phyloP scores from a whole-genome alignment of 805 yeast species.

The Candida berthetii region DNA sequence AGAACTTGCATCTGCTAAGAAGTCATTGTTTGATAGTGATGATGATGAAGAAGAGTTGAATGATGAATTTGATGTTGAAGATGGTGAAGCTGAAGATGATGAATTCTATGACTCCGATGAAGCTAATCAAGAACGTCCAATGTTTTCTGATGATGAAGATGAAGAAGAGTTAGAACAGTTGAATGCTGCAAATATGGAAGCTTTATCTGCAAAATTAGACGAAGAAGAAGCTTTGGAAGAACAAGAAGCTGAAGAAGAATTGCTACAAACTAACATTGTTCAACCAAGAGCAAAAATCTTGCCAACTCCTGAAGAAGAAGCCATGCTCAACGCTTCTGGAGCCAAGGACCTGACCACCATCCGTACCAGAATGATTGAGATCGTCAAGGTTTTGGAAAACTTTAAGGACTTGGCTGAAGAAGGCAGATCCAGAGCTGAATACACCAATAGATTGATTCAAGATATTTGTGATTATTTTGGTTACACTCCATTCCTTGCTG shows the following conservation, averaged over 20 bases:
- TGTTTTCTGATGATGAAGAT: constrained; percentile 75
- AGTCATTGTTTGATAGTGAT: constrained; percentile 65
- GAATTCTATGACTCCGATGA: constrained; percentile 50
- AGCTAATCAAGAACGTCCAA: constrained; percentile 43
- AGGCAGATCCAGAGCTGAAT: constrained; percentile 82
- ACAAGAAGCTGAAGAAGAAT: constrained; percentile 53
- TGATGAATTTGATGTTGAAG: constrained; percentile 51
- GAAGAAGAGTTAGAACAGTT: constrained; percentile 62
- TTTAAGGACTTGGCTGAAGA: constrained; percentile 78
- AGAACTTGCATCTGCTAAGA: constrained; percentile 63
- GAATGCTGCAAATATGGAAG: constrained; percentile 82
- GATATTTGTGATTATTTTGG: constrained; percentile 95
- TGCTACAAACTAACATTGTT: constrained; percentile 47
- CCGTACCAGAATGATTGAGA: constrained; percentile 92
- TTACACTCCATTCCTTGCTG: constrained; percentile 86
- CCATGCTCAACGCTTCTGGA: constrained; percentile 37
- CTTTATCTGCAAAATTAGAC: constrained; percentile 62
- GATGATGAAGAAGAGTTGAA: constrained; percentile 27
- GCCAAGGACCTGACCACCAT: constrained; percentile 76
- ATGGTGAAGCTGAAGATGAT: constrained; percentile 34
- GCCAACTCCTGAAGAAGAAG: constrained; percentile 66
- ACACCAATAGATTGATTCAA: constrained; percentile 65
- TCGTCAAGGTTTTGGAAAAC: constrained; percentile 89
- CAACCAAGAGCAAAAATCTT: constrained; percentile 76
- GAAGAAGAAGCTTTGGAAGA: constrained; percentile 54